Percentiles rank a stretch among this genome's conserved stretches.
phyloP scores from a whole-genome alignment of 75 land plant genomes.

The Adiantum capillusveneris region DNA sequence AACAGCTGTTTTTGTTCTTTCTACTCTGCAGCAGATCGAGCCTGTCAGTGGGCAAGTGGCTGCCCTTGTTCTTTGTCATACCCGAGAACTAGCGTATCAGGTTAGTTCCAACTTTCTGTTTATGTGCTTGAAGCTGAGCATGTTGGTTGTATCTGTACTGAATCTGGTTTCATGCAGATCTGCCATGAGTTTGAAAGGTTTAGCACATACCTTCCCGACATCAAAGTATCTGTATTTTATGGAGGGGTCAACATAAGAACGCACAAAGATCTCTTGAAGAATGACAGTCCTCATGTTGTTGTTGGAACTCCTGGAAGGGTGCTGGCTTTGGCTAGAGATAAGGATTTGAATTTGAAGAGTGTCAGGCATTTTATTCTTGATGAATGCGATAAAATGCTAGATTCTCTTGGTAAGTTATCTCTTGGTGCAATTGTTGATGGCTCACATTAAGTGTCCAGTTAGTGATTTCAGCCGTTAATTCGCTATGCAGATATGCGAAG shows the following conservation, averaged over 20 bases:
- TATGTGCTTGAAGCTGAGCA: too few relatives aligned
- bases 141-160: too few relatives aligned
- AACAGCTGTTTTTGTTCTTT: conserved; percentile 96
- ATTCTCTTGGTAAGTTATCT: conserved; percentile 73
- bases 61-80: conserved; percentile 88
- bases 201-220: conserved; percentile 80
- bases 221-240: conserved; percentile 93
- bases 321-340: conserved; percentile 74
- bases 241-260: conserved; percentile 88
- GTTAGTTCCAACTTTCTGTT: too few relatives aligned
- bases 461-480: conserved; percentile 1
- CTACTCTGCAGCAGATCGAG: conserved; percentile 86
- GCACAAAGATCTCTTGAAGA: conserved; percentile 88
- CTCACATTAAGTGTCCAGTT: not conserved
- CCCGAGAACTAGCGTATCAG: conserved; percentile 96
- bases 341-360: conserved; percentile 83
- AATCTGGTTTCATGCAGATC: conserved; percentile 39
- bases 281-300: conserved; percentile 97
- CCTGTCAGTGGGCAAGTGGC: conserved; percentile 73
- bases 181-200: conserved; percentile 99
- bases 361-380: conserved; percentile 98
- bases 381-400: conserved; percentile 99
- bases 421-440: not conserved
- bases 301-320: conserved; percentile 98
- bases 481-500: conserved; percentile 83